phyloP scores from a whole-genome alignment of 371 early-diverging fungal species.

The Syncephalastrum sp. region DNA sequence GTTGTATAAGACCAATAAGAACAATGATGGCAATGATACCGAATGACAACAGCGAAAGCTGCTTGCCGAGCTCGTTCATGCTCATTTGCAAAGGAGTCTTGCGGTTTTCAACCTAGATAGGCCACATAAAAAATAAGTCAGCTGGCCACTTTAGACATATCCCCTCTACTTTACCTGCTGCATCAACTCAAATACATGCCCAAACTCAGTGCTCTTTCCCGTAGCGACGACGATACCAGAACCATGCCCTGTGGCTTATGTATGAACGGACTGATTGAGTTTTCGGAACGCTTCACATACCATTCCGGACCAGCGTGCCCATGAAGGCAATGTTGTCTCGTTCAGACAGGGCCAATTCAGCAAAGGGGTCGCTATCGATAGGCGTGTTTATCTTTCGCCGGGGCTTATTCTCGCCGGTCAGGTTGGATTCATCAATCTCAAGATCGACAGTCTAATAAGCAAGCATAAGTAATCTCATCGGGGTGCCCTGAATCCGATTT shows the following conservation, averaged over 20 bases:
- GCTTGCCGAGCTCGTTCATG: conserved; percentile 88
- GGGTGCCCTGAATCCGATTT: background rate
- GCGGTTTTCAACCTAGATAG: conserved; percentile 63
- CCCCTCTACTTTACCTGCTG: conserved; percentile 57
- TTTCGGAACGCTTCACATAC: conserved; percentile 19
- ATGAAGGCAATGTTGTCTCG: conserved; percentile 85
- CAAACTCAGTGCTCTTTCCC: conserved; percentile 85
- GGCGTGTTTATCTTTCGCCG: conserved; percentile 63
- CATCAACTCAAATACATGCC: conserved; percentile 82
- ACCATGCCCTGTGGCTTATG: conserved; percentile 58
- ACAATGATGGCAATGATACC: conserved; percentile 87
- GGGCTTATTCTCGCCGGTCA: conserved; percentile 90
- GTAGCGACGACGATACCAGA: conserved; percentile 85
- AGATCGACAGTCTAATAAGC: conserved; percentile 58
- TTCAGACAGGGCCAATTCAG: conserved; percentile 68
- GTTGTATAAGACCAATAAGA: conserved; percentile 86
- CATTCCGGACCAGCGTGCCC: conserved; percentile 84
- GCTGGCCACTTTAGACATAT: background rate
- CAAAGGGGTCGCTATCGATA: conserved; percentile 43
- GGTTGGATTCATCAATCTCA: conserved; percentile 84
- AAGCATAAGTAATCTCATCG: background rate
- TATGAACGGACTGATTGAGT: background rate
- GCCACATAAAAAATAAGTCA: background rate
- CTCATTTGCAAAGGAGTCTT: conserved; percentile 86
- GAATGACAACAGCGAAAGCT: conserved; percentile 84